Evolutionary conservation across 805 yeast genomes (phyloP).

Genomic region (Zygotorulaspora chibaensis): DNA sequence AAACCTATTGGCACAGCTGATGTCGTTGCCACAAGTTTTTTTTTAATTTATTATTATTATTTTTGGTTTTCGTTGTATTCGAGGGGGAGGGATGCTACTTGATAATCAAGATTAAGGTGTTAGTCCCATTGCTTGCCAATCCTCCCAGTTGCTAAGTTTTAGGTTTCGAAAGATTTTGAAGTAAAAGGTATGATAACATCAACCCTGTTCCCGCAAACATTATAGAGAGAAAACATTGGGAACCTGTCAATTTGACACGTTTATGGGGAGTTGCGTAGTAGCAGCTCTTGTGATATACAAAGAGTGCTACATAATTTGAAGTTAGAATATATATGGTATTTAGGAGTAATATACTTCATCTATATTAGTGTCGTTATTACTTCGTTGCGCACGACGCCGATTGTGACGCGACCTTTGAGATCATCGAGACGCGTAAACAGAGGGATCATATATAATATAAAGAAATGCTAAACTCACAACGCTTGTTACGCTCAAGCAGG

Average conservation of each 20-base stretch:
- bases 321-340: not conserved
- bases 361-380: not conserved
- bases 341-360: not conserved
- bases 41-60: not conserved
- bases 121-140: no score
- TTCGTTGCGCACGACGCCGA: not conserved
- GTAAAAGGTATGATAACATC: not conserved
- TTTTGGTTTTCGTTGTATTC: constrained; percentile 1
- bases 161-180: not conserved
- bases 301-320: not conserved
- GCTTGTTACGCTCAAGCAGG: no score
- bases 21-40: not conserved
- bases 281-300: not conserved
- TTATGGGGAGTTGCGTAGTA: not conserved
- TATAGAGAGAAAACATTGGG: not conserved
- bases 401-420: not conserved
- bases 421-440: constrained; percentile 1
- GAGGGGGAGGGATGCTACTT: not conserved
- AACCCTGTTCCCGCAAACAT: not conserved
- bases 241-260: not conserved
- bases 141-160: no score
- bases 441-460: not conserved
- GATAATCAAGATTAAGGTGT: no score
- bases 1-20: constrained; percentile 24
- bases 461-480: not conserved